phyloP scores from a whole-genome alignment of 2,329 filamentous ascomycete genomes.

The Neofusicoccum parvum region DNA sequence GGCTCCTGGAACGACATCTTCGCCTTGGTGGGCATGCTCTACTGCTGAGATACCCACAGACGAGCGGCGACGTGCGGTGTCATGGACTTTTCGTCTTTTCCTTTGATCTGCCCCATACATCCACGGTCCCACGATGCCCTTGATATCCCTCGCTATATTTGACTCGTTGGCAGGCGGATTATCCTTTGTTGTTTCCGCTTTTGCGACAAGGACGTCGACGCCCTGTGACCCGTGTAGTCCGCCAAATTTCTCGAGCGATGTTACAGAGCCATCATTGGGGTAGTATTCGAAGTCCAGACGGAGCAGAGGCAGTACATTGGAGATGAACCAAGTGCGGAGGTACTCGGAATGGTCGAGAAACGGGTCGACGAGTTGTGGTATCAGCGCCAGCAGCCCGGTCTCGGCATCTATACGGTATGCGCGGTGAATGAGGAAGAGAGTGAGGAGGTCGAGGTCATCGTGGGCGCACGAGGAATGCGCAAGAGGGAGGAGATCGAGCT shows the following conservation, averaged over 20 bases:
- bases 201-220: slow-evolving; percentile 60
- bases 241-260: slow-evolving; percentile 66
- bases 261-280: slow-evolving; percentile 45
- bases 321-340: slow-evolving; percentile 69
- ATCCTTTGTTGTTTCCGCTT: slow-evolving; percentile 20
- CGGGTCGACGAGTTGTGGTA: slow-evolving; percentile 68
- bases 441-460: slow-evolving; percentile 57
- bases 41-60: background rate
- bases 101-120: slow-evolving; percentile 66
- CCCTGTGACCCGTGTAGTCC: slow-evolving; percentile 61
- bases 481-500: slow-evolving; percentile 65
- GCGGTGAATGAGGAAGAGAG: slow-evolving; percentile 68
- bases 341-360: slow-evolving; percentile 65
- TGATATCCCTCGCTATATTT: slow-evolving; percentile 64
- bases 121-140: slow-evolving; percentile 72
- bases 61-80: background rate
- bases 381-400: slow-evolving; percentile 69
- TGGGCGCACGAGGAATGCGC: slow-evolving; percentile 51
- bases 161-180: slow-evolving; percentile 4
- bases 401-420: slow-evolving; percentile 70
- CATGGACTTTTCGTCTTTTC: slow-evolving; percentile 51
- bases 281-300: slow-evolving; percentile 73
- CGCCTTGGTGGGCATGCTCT: slow-evolving; percentile 18
- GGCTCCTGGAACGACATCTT: slow-evolving; percentile 24
- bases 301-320: slow-evolving; percentile 68